Evolutionary conservation across 805 yeast species (phyloP), one percentile per base, ranked within the genome.

Genomic region (Maudiozyma barnettii): DNA sequence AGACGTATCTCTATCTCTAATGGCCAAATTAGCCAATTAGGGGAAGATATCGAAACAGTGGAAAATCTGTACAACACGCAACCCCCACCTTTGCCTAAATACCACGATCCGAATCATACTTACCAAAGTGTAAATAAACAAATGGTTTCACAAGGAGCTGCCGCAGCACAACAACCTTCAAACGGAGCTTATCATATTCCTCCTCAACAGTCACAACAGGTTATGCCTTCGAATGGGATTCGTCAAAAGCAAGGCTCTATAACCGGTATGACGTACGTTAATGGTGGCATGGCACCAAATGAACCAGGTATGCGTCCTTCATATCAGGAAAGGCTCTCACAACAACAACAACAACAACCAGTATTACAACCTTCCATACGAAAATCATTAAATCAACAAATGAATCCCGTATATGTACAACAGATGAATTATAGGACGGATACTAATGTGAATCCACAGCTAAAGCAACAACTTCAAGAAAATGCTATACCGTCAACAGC

Each of bases 11-110:
- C 93, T 40, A 84, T 84, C 45, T 82, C 91, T 10, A 84, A 84
- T 65, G 95, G 95, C 57, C 95, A 84, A 59, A 84, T 84, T 53
- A 85, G 89, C 43, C 95, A 84, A 58, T 75, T 84, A 33, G 74
- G 78, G 5, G 73, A 70, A 44, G 69, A 65, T 42, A 55, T 54
- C 30, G 65, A 52, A 13, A 61, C 63, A 14, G 65, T 66, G 37
- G 74, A 70, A 39, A 68, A 67, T 41, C 46, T 69, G 0, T 67
- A 68, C 47, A 66, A 65, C 43, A 58, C 64, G 1, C 72, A 67
- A 30, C 54, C 58, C 23, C 60, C 64, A 36, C 58, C 60, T 31
- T 45, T 53, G 12, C 48, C 48, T 19, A 39, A 20, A 13, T 39
- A 45, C 23, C 29, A 39, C n/a, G 39, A 37, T 22, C 33, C 21